These are phyloP conservation scores for Podospora comata DNA, from an alignment of 495 filamentous ascomycete genomes.

Conservation along the genomic window DNA sequence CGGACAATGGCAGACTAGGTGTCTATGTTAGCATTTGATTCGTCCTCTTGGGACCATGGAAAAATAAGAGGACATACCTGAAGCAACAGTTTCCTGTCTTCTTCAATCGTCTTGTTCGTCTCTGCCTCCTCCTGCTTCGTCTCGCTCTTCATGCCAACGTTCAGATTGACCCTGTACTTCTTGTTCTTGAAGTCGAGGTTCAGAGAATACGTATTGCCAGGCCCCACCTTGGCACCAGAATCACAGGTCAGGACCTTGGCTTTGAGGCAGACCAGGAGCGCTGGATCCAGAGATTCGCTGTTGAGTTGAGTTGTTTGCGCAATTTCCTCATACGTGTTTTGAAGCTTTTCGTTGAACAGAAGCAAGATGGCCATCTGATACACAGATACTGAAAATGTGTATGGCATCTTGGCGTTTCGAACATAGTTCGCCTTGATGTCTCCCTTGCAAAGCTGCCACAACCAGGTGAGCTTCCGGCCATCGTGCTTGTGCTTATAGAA, in stretches of 20 bases:
- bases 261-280: conserved; percentile 79
- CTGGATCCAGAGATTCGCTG: conserved; percentile 78
- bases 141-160: conserved; percentile 90
- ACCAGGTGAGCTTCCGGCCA: conserved; percentile 93
- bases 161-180: conserved; percentile 95
- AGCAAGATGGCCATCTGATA: conserved; percentile 98
- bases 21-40: not conserved
- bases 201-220: conserved; percentile 70
- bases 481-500: conserved; percentile 97
- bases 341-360: conserved; percentile 88
- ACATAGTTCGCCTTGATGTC: conserved; percentile 93
- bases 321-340: conserved; percentile 84
- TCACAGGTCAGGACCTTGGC: conserved; percentile 73
- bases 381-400: conserved; percentile 95
- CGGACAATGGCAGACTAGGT: conserved; percentile 91
- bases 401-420: conserved; percentile 81
- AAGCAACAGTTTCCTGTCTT: conserved; percentile 92
- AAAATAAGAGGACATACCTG: conserved; percentile 63
- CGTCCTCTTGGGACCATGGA: not conserved
- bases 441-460: conserved; percentile 98
- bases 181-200: conserved; percentile 97
- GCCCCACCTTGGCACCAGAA: conserved; percentile 69
- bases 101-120: conserved; percentile 99
- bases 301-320: conserved; percentile 72
- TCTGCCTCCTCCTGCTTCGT: conserved; percentile 92